Conservation (phyloP, 129 eudicot species). For the Solidago caesia region DNA sequence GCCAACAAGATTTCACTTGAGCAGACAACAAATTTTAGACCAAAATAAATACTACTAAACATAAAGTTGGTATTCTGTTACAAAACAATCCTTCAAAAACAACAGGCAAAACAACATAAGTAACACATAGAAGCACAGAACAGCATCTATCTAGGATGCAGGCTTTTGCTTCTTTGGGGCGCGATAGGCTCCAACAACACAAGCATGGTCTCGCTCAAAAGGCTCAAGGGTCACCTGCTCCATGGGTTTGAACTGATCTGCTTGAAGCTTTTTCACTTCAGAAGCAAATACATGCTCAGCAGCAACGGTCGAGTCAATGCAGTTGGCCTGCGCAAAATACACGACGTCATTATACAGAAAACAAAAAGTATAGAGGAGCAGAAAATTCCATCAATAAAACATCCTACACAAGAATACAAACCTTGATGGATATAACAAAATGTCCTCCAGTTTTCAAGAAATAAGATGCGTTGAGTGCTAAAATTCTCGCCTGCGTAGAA, state of each 20-base stretch:
- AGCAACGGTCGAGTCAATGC: conserved; percentile 88
- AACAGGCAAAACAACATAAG: too few species aligned
- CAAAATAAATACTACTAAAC: too few species aligned
- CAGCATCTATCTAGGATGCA: conserved; percentile 25
- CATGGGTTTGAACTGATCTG: conserved; percentile 73
- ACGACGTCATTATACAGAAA: neutral
- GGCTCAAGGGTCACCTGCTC: conserved; percentile 88
- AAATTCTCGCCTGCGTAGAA: conserved; percentile 78
- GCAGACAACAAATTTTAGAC: too few species aligned
- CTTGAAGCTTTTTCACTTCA: conserved; percentile 80
- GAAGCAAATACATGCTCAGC: conserved; percentile 93
- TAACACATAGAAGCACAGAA: too few species aligned
- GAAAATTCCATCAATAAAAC: too few species aligned
- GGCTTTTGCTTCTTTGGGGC: conserved; percentile 73
- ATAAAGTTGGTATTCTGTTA: too few species aligned
- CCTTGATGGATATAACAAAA: conserved; percentile 93
- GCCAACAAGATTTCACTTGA: too few species aligned
- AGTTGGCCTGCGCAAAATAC: conserved; percentile 59
- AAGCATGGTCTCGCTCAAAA: conserved; percentile 85
- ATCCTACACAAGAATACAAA: conserved; percentile 10
- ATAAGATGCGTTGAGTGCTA: conserved; percentile 87
- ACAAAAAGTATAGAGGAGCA: neutral
- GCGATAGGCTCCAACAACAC: conserved; percentile 78
- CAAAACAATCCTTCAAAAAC: too few species aligned
- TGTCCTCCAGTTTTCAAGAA: conserved; percentile 93